Percentiles rank a stretch among this genome's conserved stretches.
Evolutionary conservation across 495 filamentous ascomycete species (phyloP).

Genomic region (Trichoderma parareesei): DNA sequence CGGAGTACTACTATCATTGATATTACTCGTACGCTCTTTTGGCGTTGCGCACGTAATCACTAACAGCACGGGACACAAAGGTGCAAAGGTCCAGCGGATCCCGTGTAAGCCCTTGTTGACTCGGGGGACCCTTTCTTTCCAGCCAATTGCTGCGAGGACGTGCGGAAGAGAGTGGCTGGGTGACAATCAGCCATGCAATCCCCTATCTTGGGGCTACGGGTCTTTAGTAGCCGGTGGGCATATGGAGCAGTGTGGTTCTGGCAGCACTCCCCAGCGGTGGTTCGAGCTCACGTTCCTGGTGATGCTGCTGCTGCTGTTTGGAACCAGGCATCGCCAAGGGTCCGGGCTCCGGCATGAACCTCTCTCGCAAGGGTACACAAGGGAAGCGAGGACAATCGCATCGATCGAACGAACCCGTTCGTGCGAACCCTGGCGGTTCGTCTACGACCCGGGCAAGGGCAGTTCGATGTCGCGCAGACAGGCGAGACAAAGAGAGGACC

Average conservation of each 20-base stretch:
- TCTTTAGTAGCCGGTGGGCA: no score
- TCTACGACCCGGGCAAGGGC: neutral
- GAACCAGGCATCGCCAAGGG: no score
- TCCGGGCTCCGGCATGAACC: neutral
- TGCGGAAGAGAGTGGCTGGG: no score
- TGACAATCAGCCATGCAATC: no score
- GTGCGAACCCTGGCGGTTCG: neutral
- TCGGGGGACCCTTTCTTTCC: neutral
- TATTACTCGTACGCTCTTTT: neutral
- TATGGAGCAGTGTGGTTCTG: no score
- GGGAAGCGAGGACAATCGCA: conserved; percentile 1
- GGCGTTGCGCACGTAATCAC: conserved; percentile 9
- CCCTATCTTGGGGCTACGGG: no score
- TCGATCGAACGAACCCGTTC: conserved; percentile 3
- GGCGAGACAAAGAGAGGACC: neutral
- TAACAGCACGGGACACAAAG: neutral
- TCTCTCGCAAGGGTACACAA: neutral
- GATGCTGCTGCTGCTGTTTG: no score
- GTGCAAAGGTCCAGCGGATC: no score
- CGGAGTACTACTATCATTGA: neutral
- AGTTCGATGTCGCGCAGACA: conserved; percentile 1
- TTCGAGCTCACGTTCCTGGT: no score
- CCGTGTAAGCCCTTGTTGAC: conserved; percentile 4
- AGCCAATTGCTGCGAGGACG: no score
- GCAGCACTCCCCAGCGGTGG: no score